Evolutionary conservation across 139 green algal genomes (phyloP).

Genomic region (Spirogloea muscicola): DNA sequence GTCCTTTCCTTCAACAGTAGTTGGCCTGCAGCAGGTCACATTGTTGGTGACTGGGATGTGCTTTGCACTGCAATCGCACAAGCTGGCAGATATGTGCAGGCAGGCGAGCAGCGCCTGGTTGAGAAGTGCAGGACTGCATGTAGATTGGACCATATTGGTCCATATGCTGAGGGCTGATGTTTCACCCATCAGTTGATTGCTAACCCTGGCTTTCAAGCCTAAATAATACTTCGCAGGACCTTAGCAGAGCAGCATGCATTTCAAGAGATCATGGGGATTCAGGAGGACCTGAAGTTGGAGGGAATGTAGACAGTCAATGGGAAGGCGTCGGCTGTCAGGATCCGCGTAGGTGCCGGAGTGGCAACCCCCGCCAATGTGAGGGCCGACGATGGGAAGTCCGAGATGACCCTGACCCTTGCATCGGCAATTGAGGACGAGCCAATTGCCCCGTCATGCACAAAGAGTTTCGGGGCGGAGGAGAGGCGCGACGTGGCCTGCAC

Average conservation of each 20-base stretch:
- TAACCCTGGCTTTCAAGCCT: too few species aligned
- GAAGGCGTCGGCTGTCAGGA: conserved; percentile 1
- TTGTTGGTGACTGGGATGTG: too few species aligned
- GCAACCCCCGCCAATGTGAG: conserved; percentile 1
- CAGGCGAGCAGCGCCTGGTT: too few species aligned
- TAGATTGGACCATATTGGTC: too few species aligned
- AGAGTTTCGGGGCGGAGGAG: conserved; percentile 3
- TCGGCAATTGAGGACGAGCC: conserved; percentile 10
- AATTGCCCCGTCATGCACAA: conserved; percentile 23
- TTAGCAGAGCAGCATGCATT: background rate
- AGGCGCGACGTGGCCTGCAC: conserved; percentile 22
- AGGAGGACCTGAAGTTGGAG: background rate
- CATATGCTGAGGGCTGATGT: too few species aligned
- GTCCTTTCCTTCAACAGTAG: too few species aligned
- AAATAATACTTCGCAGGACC: too few species aligned
- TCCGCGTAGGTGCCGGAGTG: background rate
- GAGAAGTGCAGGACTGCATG: too few species aligned
- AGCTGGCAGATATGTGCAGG: too few species aligned
- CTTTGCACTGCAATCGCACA: too few species aligned
- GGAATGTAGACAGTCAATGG: conserved; percentile 19
- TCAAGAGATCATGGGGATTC: background rate
- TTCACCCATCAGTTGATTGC: too few species aligned
- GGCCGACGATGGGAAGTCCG: background rate
- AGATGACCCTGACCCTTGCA: background rate
- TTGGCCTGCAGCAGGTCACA: too few species aligned